Base-by-base conservation (phyloP, 2,329 filamentous ascomycete species). In the Epichloe aotearoae region DNA sequence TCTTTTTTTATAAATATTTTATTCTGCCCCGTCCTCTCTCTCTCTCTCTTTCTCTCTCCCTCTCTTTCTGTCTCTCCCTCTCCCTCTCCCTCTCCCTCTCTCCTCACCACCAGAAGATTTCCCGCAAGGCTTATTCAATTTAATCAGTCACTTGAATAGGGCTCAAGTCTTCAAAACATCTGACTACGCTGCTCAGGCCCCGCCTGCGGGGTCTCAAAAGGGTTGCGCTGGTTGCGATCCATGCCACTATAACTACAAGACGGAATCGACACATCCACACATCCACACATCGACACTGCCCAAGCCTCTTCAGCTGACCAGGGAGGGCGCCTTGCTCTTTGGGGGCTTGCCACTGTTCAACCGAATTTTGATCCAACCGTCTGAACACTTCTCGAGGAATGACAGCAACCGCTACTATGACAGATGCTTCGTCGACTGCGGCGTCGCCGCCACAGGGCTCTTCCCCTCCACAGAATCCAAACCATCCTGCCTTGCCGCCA, bases 401-500 rank as follows among this genome's bases (percentile, higher is more conserved):
- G 62, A 65, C 61, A 57, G 64, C 61, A 57, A 71, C 73, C 59
- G 70, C 75, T 60, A 72, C 77, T 63, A 76, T 81, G 73, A 77
- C 77, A 62, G 70, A 76, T 58, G 71, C 72, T 55, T 75, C 77
- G 58, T 75, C 76, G 58, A 70, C 75, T 58, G 69, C 73, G 57
- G 70, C 73, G 37, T 78, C 78, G 59, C 73, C 77, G 59, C 69
- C 75, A 58, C 68, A 70, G 61, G 66, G 69, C 41, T 70, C 72
- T 49, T 67, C 63, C 61, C 68, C 72, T 52, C 63, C 68, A 43
- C 62, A 69, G 55, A 78, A 75, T 62, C 66, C 75, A 52, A 76
- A 72, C 58, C 75, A 76, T 59, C 71, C 78, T 58, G 63, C 75
- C 52, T 69, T 81, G 55, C 72, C 77, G 54, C 77, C 77, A 39